Conservation (phyloP, 106 monocot species). For the Platanthera guangdongensis region DNA sequence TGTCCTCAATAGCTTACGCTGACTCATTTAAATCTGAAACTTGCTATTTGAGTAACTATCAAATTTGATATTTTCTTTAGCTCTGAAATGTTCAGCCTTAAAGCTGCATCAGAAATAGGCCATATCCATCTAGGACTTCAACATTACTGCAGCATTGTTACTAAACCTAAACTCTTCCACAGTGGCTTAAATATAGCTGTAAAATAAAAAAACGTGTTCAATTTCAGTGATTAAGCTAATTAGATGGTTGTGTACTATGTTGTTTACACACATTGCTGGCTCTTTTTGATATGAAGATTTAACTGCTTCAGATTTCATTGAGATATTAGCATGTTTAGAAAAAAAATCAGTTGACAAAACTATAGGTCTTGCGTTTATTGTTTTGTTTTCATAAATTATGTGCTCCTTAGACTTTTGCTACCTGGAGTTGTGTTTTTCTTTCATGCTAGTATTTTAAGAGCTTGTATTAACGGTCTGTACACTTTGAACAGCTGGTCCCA, state of each 20-base stretch:
- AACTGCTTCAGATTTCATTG: background rate
- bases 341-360: background rate
- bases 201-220: background rate
- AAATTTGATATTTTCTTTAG: background rate
- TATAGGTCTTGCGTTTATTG: background rate
- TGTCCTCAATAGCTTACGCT: background rate
- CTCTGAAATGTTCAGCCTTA: background rate
- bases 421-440: background rate
- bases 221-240: background rate
- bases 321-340: background rate
- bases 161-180: background rate
- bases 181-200: background rate
- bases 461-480: background rate
- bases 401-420: background rate
- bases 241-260: background rate
- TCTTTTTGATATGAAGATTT: background rate
- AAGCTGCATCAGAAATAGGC: background rate
- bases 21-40: background rate
- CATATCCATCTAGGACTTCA: background rate
- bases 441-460: background rate
- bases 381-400: background rate
- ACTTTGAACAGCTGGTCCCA: conserved; percentile 42
- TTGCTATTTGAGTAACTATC: background rate
- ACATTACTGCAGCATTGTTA: background rate
- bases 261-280: background rate